phyloP scores from a whole-genome alignment of 768 basidiomycete species.

The Lactarius akahatsu region DNA sequence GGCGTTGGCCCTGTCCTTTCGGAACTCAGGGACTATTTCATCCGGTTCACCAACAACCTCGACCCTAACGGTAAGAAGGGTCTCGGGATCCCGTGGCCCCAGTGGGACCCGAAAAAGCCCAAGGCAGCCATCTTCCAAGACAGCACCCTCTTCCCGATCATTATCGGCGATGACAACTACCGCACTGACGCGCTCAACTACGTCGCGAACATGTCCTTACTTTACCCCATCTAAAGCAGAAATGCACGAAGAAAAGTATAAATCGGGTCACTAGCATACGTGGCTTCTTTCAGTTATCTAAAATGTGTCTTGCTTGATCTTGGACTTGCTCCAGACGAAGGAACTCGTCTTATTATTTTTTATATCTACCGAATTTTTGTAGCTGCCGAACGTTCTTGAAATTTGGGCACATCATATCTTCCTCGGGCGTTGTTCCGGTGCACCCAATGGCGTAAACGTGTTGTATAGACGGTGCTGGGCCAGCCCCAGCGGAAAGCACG shows the following conservation, averaged over 20 bases:
- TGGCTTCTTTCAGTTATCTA: background rate
- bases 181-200: conserved; percentile 16
- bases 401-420: background rate
- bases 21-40: conserved; percentile 26
- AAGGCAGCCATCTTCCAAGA: conserved; percentile 25
- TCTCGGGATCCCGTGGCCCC: conserved; percentile 22
- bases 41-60: conserved; percentile 26
- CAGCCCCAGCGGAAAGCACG: background rate
- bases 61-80: conserved; percentile 25
- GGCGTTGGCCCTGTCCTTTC: background rate
- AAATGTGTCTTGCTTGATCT: background rate
- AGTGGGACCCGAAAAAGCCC: conserved; percentile 18
- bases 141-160: conserved; percentile 4
- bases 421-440: background rate
- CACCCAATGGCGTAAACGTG: background rate
- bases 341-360: background rate
- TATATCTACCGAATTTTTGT: background rate
- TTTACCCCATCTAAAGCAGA: conserved; percentile 23
- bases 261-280: background rate
- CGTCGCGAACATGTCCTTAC: conserved; percentile 22
- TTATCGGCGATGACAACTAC: conserved; percentile 21
- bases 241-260: background rate
- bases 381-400: background rate
- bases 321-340: background rate
- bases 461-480: no score